A percentile compares a stretch with the other conserved stretches of the same genome.
Conservation (phyloP, 1,139 yeast species). For the Schwanniomyces etchellsii region DNA sequence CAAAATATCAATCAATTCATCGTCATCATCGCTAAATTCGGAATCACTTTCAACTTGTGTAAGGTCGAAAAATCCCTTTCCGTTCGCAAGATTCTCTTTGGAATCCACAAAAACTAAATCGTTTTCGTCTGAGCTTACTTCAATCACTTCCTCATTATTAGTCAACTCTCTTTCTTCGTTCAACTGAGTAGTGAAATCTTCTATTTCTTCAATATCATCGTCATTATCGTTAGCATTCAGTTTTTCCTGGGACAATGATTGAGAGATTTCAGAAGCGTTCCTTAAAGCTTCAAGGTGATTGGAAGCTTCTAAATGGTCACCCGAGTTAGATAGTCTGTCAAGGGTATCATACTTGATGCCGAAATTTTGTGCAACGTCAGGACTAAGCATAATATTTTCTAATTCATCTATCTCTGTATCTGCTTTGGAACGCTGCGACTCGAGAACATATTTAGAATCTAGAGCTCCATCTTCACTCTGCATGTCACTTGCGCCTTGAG, state of each 20-base stretch:
- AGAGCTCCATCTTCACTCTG: slow-evolving; percentile 3
- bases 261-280: slow-evolving; percentile 3
- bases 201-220: slow-evolving; percentile 23
- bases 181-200: slow-evolving; percentile 33
- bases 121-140: slow-evolving; percentile 28
- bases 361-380: slow-evolving; percentile 24
- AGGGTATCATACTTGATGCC: slow-evolving; percentile 22
- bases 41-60: slow-evolving; percentile 16
- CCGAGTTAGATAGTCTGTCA: too few species aligned
- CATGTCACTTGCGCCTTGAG: slow-evolving; percentile 13
- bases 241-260: slow-evolving; percentile 6
- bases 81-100: neutral
- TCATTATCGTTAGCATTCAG: slow-evolving; percentile 11
- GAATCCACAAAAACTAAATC: slow-evolving; percentile 8
- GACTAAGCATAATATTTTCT: slow-evolving; percentile 23
- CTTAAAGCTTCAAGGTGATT: slow-evolving; percentile 2
- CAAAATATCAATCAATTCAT: slow-evolving; percentile 22
- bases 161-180: slow-evolving; percentile 39
- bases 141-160: slow-evolving; percentile 21
- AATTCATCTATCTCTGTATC: slow-evolving; percentile 14
- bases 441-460: slow-evolving; percentile 2
- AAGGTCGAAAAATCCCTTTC: neutral
- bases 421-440: too few species aligned
- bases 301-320: slow-evolving; percentile 2
- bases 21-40: slow-evolving; percentile 35